Evolutionary conservation across 2,329 filamentous ascomycete species (phyloP), one percentile per base, ranked within the genome.

Genomic region (Pseudonectria foliicola): DNA sequence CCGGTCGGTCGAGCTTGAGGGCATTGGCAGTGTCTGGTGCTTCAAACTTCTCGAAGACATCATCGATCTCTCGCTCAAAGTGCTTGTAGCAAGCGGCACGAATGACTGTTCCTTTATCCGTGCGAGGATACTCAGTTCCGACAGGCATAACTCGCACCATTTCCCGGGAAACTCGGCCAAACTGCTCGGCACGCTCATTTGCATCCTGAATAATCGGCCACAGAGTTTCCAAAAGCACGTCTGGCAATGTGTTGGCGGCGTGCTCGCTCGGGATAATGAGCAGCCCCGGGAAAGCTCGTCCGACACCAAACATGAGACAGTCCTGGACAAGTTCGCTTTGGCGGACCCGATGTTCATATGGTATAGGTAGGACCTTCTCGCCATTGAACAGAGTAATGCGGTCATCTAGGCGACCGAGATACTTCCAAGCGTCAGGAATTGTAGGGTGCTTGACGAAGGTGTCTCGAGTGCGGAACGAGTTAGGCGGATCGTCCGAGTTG

Each of bases 291-390:
- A 70, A 61, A 1, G 67, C 60, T 31, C 63, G 66, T 7, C 68
- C 72, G 2, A 68, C 64, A 0, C 77, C 77, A 40, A 80, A 77
- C 1, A 77, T 66, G 3, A 78, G 60, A 0, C 69, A 70, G 39
- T 81, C 77, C 12, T 66, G 60, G 1, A 81, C 71, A 0, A 68
- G 54, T 4, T 62, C 56, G 31, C 72, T 61, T 34, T 75, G 66
- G 7, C 73, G 61, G 6, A 80, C 67, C 0, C 64, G 60, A 4
- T 70, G 67, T 50, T 82, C 79, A 5, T 66, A 63, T 0, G 58
- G 58, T 2, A 69, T 44, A 0, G 68, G 68, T 0, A 67, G 50
- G 0, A 69, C 64, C 36, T 71, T 71, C 43, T 71, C 68, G 3
- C 68, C 67, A 25, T 71, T 71, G 25, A 63, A 49, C 2, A 71